These are phyloP conservation scores for Penicillium sp. DNA, from an alignment of 2,329 filamentous ascomycete species.

Conservation along the genomic window DNA sequence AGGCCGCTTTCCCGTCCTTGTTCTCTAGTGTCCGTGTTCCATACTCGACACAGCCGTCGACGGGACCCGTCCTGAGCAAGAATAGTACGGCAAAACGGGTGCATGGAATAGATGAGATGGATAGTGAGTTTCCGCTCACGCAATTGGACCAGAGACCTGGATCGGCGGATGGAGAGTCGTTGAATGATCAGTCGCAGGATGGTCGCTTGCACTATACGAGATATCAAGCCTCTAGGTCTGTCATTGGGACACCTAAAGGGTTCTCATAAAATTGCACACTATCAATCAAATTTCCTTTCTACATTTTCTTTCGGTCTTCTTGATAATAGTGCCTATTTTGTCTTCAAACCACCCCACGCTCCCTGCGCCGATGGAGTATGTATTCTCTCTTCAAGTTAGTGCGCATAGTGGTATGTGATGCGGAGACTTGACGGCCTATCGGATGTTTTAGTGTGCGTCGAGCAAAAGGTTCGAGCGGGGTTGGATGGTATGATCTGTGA, in stretches of 20 bases:
- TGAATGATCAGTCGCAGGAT: conserved; percentile 13
- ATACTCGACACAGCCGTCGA: conserved; percentile 8
- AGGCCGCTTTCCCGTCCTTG: conserved; percentile 16
- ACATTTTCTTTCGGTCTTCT: background rate
- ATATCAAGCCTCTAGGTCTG: background rate
- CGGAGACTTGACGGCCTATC: no score
- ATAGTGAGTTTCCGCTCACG: conserved; percentile 16
- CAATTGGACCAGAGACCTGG: background rate
- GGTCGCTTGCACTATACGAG: conserved; percentile 1
- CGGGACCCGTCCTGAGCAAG: conserved; percentile 4
- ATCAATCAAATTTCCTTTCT: background rate
- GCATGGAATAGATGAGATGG: conserved; percentile 10
- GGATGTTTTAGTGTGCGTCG: no score
- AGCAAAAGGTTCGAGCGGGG: no score
- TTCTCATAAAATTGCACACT: background rate
- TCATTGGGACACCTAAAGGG: background rate
- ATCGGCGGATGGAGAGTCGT: conserved; percentile 1
- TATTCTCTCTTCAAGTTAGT: no score
- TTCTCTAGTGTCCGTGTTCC: conserved; percentile 8
- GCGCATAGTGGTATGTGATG: no score
- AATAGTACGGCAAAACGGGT: conserved; percentile 1
- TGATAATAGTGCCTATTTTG: background rate
- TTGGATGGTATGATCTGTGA: no score
- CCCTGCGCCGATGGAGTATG: no score
- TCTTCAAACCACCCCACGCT: no score